Percentiles rank a stretch among this genome's conserved stretches.
Conservation (phyloP, 495 filamentous ascomycete genomes). For the Hyaloscypha finlandica region DNA sequence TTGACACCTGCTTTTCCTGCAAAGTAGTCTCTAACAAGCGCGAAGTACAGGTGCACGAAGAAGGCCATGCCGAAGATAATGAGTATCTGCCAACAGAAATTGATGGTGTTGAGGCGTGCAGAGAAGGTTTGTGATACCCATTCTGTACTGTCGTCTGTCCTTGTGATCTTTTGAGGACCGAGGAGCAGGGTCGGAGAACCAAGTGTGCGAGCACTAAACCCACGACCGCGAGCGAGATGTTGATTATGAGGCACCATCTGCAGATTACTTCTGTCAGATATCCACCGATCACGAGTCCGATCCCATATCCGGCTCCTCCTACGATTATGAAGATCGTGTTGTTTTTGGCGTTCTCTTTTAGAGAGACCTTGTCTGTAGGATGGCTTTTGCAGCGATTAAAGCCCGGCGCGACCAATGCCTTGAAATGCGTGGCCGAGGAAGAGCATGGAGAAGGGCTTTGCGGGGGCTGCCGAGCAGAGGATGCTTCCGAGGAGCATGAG, state of each 20-base stretch:
- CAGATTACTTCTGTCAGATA: conserved; percentile 47
- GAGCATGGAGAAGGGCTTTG: conserved; percentile 51
- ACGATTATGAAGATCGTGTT: conserved; percentile 57
- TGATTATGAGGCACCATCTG: conserved; percentile 62
- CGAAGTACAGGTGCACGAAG: conserved; percentile 58
- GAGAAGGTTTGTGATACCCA: conserved; percentile 28
- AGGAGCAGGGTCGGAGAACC: conserved; percentile 42
- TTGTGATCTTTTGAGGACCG: conserved; percentile 38
- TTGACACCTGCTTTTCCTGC: conserved; percentile 51
- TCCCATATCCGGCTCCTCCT: conserved; percentile 48
- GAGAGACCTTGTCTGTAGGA: conserved; percentile 57
- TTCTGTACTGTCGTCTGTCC: conserved; percentile 27
- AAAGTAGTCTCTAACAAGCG: conserved; percentile 48
- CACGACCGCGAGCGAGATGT: conserved; percentile 48
- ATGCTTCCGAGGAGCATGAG: conserved; percentile 53
- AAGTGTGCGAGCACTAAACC: conserved; percentile 42
- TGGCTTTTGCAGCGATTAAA: conserved; percentile 54
- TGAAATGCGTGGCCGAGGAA: conserved; percentile 61
- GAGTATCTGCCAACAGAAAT: conserved; percentile 55
- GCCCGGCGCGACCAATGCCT: conserved; percentile 54
- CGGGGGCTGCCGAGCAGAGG: conserved; percentile 54
- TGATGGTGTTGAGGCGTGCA: conserved; percentile 50
- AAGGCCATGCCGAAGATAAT: conserved; percentile 62
- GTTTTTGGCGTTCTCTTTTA: conserved; percentile 59
- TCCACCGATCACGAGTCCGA: conserved; percentile 59